Base-by-base conservation (phyloP, 2,329 filamentous ascomycete species). In the Nothopassalora personata region DNA sequence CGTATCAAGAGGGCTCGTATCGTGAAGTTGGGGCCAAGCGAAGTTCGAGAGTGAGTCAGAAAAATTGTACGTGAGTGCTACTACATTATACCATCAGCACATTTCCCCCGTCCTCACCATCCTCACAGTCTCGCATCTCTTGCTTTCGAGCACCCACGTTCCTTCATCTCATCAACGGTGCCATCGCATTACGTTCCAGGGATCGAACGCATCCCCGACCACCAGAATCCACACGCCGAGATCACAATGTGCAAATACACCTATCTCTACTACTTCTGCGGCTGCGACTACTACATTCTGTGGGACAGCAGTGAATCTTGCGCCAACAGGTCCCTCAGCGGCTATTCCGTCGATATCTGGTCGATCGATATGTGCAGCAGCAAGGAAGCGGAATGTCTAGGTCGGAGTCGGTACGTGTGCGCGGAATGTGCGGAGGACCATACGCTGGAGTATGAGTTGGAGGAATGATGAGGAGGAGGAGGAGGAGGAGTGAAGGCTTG, bases 241-340 rank as follows among this genome's bases (percentile, higher is more conserved):
- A 47, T 13, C 10, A 54, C 48, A 27, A 79, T 79, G 77, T 79
- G 77, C 66, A 71, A 69, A 39, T 79, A 79, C 68, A 77, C 76
- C 10, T 79, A 79, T 66, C 74, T 72, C 23, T 70, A 75, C 72
- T 79, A 79, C 67, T 76, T 75, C 69, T 79, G 77, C 70, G 77
- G 77, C 69, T 76, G 77, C 68, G 76, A 77, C 65, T 77, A 77
- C 69, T 79, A 77, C 68, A 78, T 79, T 69, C 75, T 76, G 72
- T 68, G 72, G 60, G 74, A 79, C 69, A 73, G 67, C 56, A 73
- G 79, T 59, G 77, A 80, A 65, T 72, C 77, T 61, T 79, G 77
- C 70, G 70, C 67, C 9, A 75, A 74, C 55, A 74, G 77, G 18
- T 74, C 76, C 6, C 72, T 80, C 23, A 75, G 72, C 18, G 73